Percentiles rank a stretch among this genome's conserved stretches.
Evolutionary conservation across 768 basidiomycete genomes (phyloP).

Genomic region (Xerocomus potaroensis): DNA sequence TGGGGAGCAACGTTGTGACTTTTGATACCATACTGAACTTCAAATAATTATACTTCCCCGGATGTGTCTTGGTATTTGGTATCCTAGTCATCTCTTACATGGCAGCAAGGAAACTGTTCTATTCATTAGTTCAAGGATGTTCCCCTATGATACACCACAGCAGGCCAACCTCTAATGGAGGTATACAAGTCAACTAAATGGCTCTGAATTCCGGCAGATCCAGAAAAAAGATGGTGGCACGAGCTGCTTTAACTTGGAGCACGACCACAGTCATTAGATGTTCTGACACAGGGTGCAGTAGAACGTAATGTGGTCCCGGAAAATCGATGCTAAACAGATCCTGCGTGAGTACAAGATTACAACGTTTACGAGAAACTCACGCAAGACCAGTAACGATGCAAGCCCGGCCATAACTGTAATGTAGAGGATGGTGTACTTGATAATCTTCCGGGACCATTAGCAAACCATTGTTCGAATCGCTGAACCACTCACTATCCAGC

Average conservation of each 20-base stretch:
- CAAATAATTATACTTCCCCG: no score
- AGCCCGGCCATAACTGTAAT: slow-evolving; percentile 68
- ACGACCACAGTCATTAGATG: slow-evolving; percentile 55
- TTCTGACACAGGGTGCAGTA: slow-evolving; percentile 81
- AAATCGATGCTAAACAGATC: slow-evolving; percentile 59
- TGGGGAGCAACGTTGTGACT: no score
- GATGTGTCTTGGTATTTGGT: background rate
- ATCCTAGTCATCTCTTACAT: background rate
- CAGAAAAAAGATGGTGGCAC: slow-evolving; percentile 4
- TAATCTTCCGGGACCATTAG: slow-evolving; percentile 43
- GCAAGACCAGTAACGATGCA: slow-evolving; percentile 77
- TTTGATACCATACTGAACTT: no score
- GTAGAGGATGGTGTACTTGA: slow-evolving; percentile 86
- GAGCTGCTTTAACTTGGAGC: slow-evolving; percentile 9
- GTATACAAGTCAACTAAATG: slow-evolving; percentile 27
- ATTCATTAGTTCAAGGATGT: slow-evolving; percentile 13
- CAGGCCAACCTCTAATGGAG: slow-evolving; percentile 14
- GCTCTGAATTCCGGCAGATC: slow-evolving; percentile 19
- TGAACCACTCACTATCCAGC: slow-evolving; percentile 70
- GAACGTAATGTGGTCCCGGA: slow-evolving; percentile 75
- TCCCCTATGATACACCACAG: slow-evolving; percentile 30
- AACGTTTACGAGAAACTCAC: slow-evolving; percentile 44
- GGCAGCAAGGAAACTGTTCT: background rate
- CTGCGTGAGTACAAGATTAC: slow-evolving; percentile 8
- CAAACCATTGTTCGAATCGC: background rate